Base-by-base conservation (phyloP, 352 stramenopile species). In the Phytopythium kandeliae region DNA sequence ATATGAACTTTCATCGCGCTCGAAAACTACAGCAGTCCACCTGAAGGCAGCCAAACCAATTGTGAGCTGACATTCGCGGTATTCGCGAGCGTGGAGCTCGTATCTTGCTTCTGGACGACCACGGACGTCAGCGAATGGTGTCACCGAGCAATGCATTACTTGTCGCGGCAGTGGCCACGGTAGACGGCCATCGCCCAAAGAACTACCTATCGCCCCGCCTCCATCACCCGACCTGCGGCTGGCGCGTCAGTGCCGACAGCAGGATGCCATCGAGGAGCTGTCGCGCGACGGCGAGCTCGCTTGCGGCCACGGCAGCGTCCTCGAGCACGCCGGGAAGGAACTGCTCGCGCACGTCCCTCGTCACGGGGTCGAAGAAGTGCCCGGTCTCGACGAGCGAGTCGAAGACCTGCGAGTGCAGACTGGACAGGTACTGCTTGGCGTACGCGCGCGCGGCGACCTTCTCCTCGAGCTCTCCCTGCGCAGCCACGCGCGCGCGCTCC, bases 401-500 rank as follows among this genome's bases (percentile, higher is more conserved):
- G 51, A 97, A 96, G 19, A 96, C 87, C 22, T 91, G 76, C 9
- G 57, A 69, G 70, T 96, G 86, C 48, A 98, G 56, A 51, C 84
- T 85, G 5, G 61, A 63, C 35, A 98, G 60, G 62, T 97, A 98
- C 52, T 87, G 75, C 54, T 90, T 87, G 6, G 92, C 85, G 50
- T 95, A 97, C 25, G 72, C 74, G 19, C 90, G 69, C 5, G 92
- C 90, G 1, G 89, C 89, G 16, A 98, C 80, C 59, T 97, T 98
- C 54, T 97, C 88, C 47, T 95, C 66, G n/a, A 98, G 65, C 59
- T 95, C 83, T 33, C 69, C 77, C 47, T 95, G 82, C 28, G 80
- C 79, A 22, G 75, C 50, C 22, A 92, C 44, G 15, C 83, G 82
- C 36, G 75, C 71, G 38, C 75, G 68, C 57, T 97, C 87, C 51